Evolutionary conservation across 73 alveolate genomes (phyloP), one percentile per base, ranked within the genome.

Genomic region (Blepharisma japonicum): DNA sequence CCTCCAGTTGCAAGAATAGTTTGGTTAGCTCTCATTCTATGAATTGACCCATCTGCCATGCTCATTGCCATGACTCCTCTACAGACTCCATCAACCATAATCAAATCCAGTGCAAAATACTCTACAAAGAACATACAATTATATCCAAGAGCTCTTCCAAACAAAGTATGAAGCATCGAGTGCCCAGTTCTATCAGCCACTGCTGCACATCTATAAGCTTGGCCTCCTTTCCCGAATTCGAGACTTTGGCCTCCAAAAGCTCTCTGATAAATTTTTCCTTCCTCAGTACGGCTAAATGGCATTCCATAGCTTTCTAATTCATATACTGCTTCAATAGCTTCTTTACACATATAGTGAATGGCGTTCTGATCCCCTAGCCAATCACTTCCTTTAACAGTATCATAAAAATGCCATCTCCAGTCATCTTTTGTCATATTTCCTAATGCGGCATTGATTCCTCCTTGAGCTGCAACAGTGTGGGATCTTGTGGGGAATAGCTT

Each of bases 381-480:
- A 81, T 84, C 87, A 7, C 84, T 46, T 45, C 91, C 88, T 77
- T 79, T 85, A 45, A 94, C 97, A 3, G 98, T 94, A 77, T 94
- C 98, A 56, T 94, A 92, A 71, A 93, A 93, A 81, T 94, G 98
- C 97, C 98, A 94, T 61, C 96, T 91, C 98, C 98, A 94, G 78
- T 94, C 98, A 55, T 94, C 98, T 68, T 94, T 96, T n/a, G 91
- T 88, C 98, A 94, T 94, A 81, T 94, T 94, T 56, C 96, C 97
- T 50, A 94, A 81, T 11, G 97, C 98, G 42, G 97, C 97, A 74
- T 94, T 94, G 81, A 94, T 88, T 50, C 98, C 98, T 51, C 97
- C 97, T 56, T 94, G 90, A 3, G 98, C 98, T 8, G 98, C 97
- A 27, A 94, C 97, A 1, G 97, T 94, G 90, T 94, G 98, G 6